A percentile compares a stretch with the other conserved stretches of the same genome.
Conservation (phyloP, 768 basidiomycete species). For the Tylopilus sp. region DNA sequence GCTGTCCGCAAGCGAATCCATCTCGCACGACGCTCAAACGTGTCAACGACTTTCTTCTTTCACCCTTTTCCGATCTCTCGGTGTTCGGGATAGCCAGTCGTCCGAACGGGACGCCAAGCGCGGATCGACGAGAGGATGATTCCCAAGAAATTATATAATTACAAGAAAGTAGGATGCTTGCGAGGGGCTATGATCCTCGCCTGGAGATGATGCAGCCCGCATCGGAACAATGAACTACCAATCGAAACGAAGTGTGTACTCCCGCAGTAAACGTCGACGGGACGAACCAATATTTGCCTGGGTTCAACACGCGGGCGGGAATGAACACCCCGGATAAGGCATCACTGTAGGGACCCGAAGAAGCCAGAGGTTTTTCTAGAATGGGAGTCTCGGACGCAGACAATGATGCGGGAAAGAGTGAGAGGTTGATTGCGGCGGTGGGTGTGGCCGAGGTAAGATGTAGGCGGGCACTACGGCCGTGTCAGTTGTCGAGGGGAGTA, state of each 20-base stretch:
- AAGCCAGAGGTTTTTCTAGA: slow-evolving; percentile 46
- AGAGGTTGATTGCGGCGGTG: slow-evolving; percentile 54
- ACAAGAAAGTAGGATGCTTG: not conserved
- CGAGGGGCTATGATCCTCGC: not conserved
- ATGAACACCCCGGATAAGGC: slow-evolving; percentile 68
- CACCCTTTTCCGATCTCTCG: slow-evolving; percentile 19
- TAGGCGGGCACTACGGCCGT: slow-evolving; percentile 57
- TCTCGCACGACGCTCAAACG: slow-evolving; percentile 76
- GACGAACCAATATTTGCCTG: slow-evolving; percentile 68
- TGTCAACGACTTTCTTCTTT: slow-evolving; percentile 72
- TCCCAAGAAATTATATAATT: not conserved
- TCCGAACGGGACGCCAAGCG: not conserved
- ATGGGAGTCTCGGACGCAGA: slow-evolving; percentile 5
- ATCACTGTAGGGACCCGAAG: slow-evolving; percentile 82
- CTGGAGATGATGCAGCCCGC: slow-evolving; percentile 24
- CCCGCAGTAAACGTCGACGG: slow-evolving; percentile 73
- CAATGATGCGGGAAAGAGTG: slow-evolving; percentile 44
- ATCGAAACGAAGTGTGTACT: slow-evolving; percentile 50
- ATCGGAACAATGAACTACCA: slow-evolving; percentile 57
- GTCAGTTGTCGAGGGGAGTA: not conserved
- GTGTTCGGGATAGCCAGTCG: not conserved
- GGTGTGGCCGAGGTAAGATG: slow-evolving; percentile 49
- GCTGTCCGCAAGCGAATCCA: slow-evolving; percentile 75
- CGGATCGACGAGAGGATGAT: not conserved
- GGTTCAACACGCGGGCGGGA: slow-evolving; percentile 44